phyloP scores from a whole-genome alignment of 257 asterid species.

The Ligustrum vulgare region DNA sequence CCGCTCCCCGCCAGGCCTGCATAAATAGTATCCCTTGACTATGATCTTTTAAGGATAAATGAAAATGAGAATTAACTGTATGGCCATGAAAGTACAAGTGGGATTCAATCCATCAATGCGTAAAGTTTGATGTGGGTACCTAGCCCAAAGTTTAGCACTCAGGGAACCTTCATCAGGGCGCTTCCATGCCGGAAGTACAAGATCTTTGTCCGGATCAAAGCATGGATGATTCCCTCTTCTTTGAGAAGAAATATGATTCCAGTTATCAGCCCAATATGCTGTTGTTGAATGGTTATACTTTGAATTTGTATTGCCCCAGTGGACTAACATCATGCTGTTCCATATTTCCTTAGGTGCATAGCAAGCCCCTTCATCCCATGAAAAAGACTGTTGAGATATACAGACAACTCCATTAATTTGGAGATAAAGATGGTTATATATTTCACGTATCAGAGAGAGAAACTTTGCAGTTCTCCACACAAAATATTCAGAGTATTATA shows the following conservation, averaged over 20 bases:
- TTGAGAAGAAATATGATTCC: conserved; percentile 70
- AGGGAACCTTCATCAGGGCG: conserved; percentile 64
- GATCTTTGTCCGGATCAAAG: conserved; percentile 91
- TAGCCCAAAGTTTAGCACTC: conserved; percentile 62
- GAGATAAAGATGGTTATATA: neutral
- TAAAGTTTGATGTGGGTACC: conserved; percentile 38
- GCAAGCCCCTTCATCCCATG: conserved; percentile 99
- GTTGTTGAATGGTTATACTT: conserved; percentile 91
- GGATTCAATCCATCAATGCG: neutral
- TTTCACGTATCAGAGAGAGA: neutral
- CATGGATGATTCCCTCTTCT: conserved; percentile 91
- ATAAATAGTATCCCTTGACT: conserved; percentile 16
- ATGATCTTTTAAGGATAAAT: conserved; percentile 4
- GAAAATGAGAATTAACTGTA: conserved; percentile 5
- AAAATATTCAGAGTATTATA: conserved; percentile 5
- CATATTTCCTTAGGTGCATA: conserved; percentile 98
- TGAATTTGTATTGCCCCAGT: conserved; percentile 95
- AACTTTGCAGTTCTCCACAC: neutral
- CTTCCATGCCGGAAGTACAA: conserved; percentile 98
- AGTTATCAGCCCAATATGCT: conserved; percentile 84
- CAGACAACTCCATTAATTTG: conserved; percentile 22
- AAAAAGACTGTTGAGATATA: conserved; percentile 66
- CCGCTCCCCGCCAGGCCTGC: conserved; percentile 80
- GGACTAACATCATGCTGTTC: conserved; percentile 97
- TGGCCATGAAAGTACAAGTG: neutral